Evolutionary conservation across 208 protist species (phyloP).

Genomic region (Zelonia costaricensis): DNA sequence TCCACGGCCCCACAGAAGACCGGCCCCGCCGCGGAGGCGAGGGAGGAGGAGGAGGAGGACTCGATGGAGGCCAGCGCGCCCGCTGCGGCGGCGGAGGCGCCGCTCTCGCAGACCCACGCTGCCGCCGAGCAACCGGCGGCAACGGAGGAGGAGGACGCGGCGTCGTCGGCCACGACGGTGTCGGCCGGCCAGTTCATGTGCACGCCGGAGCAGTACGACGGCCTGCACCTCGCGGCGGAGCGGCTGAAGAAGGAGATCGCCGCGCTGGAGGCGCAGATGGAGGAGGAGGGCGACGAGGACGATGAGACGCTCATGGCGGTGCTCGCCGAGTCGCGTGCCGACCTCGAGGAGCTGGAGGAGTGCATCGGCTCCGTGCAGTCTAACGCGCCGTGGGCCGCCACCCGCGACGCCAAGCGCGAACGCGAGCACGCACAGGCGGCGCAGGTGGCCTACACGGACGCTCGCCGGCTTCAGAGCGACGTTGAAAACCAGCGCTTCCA

Average conservation of each 20-base stretch:
- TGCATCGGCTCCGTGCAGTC: slow-evolving; percentile 79
- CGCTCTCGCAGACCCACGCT: background rate
- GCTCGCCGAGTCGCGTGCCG: slow-evolving; percentile 78
- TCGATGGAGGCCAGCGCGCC: too few species aligned
- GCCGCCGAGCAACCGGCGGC: background rate
- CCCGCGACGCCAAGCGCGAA: slow-evolving; percentile 54
- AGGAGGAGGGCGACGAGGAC: slow-evolving; percentile 81
- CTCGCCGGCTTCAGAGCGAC: slow-evolving; percentile 54
- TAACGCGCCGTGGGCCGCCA: slow-evolving; percentile 68
- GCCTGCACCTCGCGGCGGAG: slow-evolving; percentile 72
- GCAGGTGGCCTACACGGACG: slow-evolving; percentile 25
- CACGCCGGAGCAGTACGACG: slow-evolving; percentile 91
- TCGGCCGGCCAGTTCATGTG: slow-evolving; percentile 59
- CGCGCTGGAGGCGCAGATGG: slow-evolving; percentile 86
- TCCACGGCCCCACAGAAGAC: background rate
- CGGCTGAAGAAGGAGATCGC: slow-evolving; percentile 85
- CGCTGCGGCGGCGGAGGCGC: background rate
- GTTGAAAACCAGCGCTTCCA: slow-evolving; percentile 82
- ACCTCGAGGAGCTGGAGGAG: slow-evolving; percentile 89
- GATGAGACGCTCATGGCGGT: slow-evolving; percentile 94
- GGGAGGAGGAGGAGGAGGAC: background rate
- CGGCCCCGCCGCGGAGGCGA: too few species aligned
- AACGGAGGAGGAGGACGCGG: slow-evolving; percentile 3
- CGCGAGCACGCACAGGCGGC: slow-evolving; percentile 36
- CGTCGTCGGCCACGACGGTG: slow-evolving; percentile 2